These are phyloP conservation scores for Haplosporangium gracile DNA, from an alignment of 192 early-diverging fungal genomes.

Conservation along the genomic window DNA sequence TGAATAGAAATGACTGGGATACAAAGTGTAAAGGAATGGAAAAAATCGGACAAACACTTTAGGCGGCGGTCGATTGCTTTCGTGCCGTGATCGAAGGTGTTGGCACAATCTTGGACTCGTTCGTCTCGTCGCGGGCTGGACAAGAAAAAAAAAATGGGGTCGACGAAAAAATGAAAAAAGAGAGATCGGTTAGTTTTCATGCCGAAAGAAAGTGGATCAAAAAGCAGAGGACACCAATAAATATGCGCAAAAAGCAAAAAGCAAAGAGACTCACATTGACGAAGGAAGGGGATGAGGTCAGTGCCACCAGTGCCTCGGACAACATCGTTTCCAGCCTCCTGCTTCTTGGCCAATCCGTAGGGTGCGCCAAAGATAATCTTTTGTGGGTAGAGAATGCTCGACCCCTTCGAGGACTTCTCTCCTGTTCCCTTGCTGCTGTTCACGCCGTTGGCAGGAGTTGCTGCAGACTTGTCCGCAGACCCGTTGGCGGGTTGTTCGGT, in stretches of 20 bases:
- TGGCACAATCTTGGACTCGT: slow-evolving; percentile 51
- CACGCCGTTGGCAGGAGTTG: background rate
- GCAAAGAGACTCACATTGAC: slow-evolving; percentile 50
- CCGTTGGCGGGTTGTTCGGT: background rate
- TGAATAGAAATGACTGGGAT: background rate
- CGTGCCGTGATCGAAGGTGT: slow-evolving; percentile 26
- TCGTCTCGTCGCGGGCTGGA: slow-evolving; percentile 51
- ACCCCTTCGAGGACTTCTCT: slow-evolving; percentile 13
- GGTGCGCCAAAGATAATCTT: slow-evolving; percentile 38
- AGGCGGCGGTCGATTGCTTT: slow-evolving; percentile 15
- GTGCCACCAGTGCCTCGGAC: slow-evolving; percentile 88
- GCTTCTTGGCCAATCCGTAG: slow-evolving; percentile 70
- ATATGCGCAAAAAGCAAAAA: slow-evolving; percentile 1
- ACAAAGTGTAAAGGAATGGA: background rate
- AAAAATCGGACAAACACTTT: background rate
- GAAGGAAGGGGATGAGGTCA: slow-evolving; percentile 92
- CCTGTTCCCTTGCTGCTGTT: background rate
- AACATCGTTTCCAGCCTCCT: slow-evolving; percentile 66
- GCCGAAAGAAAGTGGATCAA: background rate
- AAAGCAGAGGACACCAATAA: background rate
- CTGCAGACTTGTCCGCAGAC: background rate
- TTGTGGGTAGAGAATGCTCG: slow-evolving; percentile 46
- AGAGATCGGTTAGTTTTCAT: background rate
- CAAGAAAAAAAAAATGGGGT: background rate
- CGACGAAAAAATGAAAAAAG: background rate